Evolutionary conservation across 176 grass and related monocot species (phyloP), one percentile per base, ranked within the genome.

Genomic region (Zoysia japonica): DNA sequence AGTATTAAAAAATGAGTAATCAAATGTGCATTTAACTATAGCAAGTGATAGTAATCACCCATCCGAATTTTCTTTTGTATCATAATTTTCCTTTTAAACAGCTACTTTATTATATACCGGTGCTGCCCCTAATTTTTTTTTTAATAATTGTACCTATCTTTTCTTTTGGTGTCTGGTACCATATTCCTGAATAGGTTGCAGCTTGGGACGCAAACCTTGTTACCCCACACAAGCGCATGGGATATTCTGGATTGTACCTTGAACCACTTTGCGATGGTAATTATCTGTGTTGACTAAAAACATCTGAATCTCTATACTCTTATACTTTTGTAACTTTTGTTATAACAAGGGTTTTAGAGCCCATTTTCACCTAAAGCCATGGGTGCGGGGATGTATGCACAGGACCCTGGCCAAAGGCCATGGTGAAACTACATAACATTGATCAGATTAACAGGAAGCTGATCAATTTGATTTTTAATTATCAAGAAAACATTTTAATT

Each of bases 141-240:
- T 46, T 75, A 28, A 28, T 28, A 28, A 28, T 28, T 28, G 28
- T 0, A 28, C 28, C 28, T 28, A 28, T 0, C 0, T 28, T 28
- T 52, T 41, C 54, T 77, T 79, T 69, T 80, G n/a, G 56, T 62
- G 68, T 80, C 14, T 75, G 68, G n/a, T 75, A 67, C 60, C 20
- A 83, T 78, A 80, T 63, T 78, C 62, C 54, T 80, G 69, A 43
- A 69, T 80, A 94, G 94, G 78, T 97, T 82, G 89, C 82, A 81
- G 91, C 85, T 83, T 97, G 94, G 94, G 94, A 97, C 81, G 91
- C 94, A 80, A 97, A 97, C 77, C 89, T 97, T 85, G 78, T 94
- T 68, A 92, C 94, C 69, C 91, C 94, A 85, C 94, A 94, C 85
- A 97, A 97, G 82, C 79, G 89, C 67, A 97, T 97, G 89, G 94